A percentile compares a stretch with the other conserved stretches of the same genome.
These are phyloP conservation scores for Venturia carpophila DNA, from an alignment of 2,329 filamentous ascomycete genomes.

Conservation along the genomic window DNA sequence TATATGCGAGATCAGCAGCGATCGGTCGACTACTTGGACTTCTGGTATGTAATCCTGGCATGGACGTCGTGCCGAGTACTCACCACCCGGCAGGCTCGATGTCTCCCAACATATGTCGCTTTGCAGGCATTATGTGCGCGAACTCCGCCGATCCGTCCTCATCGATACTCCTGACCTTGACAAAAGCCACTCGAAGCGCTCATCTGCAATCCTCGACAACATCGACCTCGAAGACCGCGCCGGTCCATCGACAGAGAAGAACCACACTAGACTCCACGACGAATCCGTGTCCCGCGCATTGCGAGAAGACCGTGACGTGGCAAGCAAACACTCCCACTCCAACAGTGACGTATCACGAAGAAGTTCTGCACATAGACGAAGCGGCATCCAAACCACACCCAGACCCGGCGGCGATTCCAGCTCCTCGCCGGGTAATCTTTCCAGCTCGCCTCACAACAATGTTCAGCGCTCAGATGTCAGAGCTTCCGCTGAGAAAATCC, in stretches of 20 bases:
- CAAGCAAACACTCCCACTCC: constrained; percentile 40
- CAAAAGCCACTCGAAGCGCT: constrained; percentile 71
- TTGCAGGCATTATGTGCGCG: constrained; percentile 92
- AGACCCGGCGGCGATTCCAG: constrained; percentile 44
- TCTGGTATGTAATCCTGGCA: constrained; percentile 59
- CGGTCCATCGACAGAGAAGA: constrained; percentile 52
- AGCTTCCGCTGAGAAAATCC: constrained; percentile 90
- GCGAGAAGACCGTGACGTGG: constrained; percentile 39
- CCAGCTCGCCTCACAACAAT: constrained; percentile 56
- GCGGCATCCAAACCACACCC: constrained; percentile 36
- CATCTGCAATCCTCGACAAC: constrained; percentile 64
- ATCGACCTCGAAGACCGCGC: constrained; percentile 54
- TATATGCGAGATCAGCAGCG: constrained; percentile 99
- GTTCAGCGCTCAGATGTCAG: constrained; percentile 86
- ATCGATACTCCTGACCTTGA: constrained; percentile 88
- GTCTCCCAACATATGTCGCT: constrained; percentile 98
- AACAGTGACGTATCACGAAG: constrained; percentile 40
- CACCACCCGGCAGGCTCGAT: constrained; percentile 65
- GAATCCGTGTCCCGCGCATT: constrained; percentile 88
- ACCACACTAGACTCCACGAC: constrained; percentile 54
- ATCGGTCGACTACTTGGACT: constrained; percentile 95
- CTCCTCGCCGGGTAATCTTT: constrained; percentile 34
- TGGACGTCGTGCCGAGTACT: not conserved
- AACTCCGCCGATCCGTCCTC: constrained; percentile 85
- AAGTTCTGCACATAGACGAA: constrained; percentile 4